A percentile compares a stretch with the other conserved stretches of the same genome.
Conservation (phyloP, 1,284 basidiomycete species). For the Cutaneotrichosporon mucoides region DNA sequence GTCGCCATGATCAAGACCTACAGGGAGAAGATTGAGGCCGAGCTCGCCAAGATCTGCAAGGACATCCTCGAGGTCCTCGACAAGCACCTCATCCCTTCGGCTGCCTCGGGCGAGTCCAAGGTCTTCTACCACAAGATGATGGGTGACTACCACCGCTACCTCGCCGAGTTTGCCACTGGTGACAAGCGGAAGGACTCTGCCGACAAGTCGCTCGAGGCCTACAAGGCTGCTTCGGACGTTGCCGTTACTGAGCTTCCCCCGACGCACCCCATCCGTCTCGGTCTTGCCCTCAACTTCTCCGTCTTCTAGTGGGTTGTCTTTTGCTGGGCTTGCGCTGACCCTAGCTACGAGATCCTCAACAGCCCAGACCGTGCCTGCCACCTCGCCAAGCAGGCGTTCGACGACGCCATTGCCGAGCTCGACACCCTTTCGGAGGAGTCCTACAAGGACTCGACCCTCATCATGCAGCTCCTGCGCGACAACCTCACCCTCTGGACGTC, state of each 20-base stretch:
- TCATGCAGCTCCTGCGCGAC: conserved; percentile 99
- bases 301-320: conserved; percentile 71
- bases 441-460: conserved; percentile 97
- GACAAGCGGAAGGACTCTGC: conserved; percentile 98
- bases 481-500: conserved; percentile 98
- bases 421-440: conserved; percentile 99
- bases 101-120: conserved; percentile 96
- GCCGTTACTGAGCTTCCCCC: conserved; percentile 96
- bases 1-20: conserved; percentile 99
- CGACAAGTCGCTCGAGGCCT: conserved; percentile 97
- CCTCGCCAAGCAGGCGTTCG: conserved; percentile 99
- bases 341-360: conserved; percentile 97
- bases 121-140: conserved; percentile 99
- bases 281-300: conserved; percentile 98
- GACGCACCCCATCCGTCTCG: conserved; percentile 98
- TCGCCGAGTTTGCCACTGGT: conserved; percentile 98
- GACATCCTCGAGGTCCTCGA: conserved; percentile 98
- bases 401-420: conserved; percentile 99
- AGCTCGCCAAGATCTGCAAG: conserved; percentile 99
- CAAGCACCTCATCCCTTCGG: conserved; percentile 98
- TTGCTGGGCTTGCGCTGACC: neutral
- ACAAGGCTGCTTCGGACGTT: conserved; percentile 99
- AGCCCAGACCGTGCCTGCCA: conserved; percentile 95
- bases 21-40: conserved; percentile 96
- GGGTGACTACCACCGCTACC: conserved; percentile 99